phyloP scores from a whole-genome alignment of 2,329 filamentous ascomycete species.

The Neopestalotiopsis rosae region DNA sequence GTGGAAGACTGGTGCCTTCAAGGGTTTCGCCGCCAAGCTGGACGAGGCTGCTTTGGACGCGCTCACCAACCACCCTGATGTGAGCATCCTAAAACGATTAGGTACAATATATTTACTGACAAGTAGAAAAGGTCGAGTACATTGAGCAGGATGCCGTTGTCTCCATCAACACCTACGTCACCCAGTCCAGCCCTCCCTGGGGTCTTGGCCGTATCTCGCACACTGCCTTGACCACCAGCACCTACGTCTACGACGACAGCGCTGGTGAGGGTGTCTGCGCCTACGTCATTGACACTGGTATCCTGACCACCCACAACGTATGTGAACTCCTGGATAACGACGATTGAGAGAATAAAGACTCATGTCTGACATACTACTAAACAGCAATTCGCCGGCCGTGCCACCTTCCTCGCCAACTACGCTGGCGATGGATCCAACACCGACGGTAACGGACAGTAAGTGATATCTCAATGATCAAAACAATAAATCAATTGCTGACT shows the following conservation, averaged over 20 bases:
- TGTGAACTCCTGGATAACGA: neutral
- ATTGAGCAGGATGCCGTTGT: constrained; percentile 30
- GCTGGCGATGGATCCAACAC: constrained; percentile 39
- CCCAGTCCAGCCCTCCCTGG: constrained; percentile 22
- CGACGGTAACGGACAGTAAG: constrained; percentile 48
- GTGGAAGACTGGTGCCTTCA: constrained; percentile 31
- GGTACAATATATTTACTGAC: neutral
- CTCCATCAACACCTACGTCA: constrained; percentile 22
- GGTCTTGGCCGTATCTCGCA: constrained; percentile 25
- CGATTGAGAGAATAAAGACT: neutral
- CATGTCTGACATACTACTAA: neutral
- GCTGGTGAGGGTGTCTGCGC: constrained; percentile 36
- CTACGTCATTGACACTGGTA: constrained; percentile 56
- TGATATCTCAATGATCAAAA: neutral
- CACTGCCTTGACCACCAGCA: constrained; percentile 13
- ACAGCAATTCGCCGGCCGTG: constrained; percentile 47
- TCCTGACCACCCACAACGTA: constrained; percentile 44
- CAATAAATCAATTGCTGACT: neutral
- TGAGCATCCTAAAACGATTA: constrained; percentile 28
- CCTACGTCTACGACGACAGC: constrained; percentile 33
- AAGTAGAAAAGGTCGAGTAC: constrained; percentile 24
- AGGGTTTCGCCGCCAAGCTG: constrained; percentile 46
- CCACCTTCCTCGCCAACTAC: constrained; percentile 44
- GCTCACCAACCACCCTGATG: constrained; percentile 42
- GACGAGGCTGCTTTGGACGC: constrained; percentile 42